A percentile compares a stretch with the other conserved stretches of the same genome.
Evolutionary conservation across 768 basidiomycete genomes (phyloP).

Genomic region (Boletellus ananas): DNA sequence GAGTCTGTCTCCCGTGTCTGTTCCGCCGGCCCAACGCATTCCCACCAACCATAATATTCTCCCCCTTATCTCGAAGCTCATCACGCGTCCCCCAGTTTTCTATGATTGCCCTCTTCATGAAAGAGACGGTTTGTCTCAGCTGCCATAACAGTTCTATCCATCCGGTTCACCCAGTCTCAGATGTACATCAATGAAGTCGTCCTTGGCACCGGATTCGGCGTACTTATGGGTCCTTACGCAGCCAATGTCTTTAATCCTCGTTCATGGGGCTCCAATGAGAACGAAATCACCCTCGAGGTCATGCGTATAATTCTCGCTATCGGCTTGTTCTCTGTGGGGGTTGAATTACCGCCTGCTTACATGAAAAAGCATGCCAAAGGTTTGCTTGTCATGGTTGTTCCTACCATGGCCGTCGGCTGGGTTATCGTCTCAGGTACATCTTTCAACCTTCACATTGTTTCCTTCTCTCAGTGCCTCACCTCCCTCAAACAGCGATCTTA

Average conservation of each 20-base stretch:
- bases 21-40: background rate
- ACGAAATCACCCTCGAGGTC: constrained; percentile 78
- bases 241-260: constrained; percentile 74
- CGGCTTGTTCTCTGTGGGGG: constrained; percentile 92
- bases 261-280: constrained; percentile 53
- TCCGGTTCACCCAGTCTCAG: constrained; percentile 28
- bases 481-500: constrained; percentile 48
- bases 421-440: constrained; percentile 61
- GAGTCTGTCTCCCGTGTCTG: constrained; percentile 4
- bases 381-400: constrained; percentile 65
- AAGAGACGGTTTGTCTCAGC: constrained; percentile 57
- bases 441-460: constrained; percentile 3
- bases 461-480: background rate
- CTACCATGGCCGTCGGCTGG: constrained; percentile 87
- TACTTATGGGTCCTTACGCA: constrained; percentile 67
- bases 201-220: constrained; percentile 69
- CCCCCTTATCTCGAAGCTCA: background rate
- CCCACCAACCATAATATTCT: background rate
- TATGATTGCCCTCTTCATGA: constrained; percentile 75
- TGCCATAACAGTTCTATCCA: background rate
- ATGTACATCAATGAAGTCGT: constrained; percentile 93
- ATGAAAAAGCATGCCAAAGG: constrained; percentile 75
- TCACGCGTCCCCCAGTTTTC: constrained; percentile 57
- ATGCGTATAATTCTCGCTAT: constrained; percentile 87
- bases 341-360: constrained; percentile 86